A percentile compares a stretch with the other conserved stretches of the same genome.
Conservation (phyloP, 441 rosid genomes). For the Jatropha podagrica region DNA sequence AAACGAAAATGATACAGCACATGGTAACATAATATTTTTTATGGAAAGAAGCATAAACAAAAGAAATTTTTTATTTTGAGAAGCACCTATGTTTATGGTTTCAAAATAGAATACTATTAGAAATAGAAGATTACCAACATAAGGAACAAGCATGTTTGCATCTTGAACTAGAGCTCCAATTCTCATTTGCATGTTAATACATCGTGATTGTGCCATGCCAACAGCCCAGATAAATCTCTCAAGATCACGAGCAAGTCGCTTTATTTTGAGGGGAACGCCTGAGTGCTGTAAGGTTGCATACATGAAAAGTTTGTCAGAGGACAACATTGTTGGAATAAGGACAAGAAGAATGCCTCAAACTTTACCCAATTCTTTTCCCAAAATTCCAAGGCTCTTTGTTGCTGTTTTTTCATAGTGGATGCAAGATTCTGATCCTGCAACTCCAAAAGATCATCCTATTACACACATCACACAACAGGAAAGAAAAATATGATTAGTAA, state of each 20-base stretch:
- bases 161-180: constrained; percentile 83
- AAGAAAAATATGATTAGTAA: constrained; percentile 7
- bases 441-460: constrained; percentile 76
- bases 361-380: constrained; percentile 92
- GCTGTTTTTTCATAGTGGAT: constrained; percentile 70
- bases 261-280: constrained; percentile 84
- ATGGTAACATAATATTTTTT: background rate
- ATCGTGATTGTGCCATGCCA: constrained; percentile 75
- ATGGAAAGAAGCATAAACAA: background rate
- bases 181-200: constrained; percentile 76
- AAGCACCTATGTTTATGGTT: background rate
- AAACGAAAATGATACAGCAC: background rate
- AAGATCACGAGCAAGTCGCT: constrained; percentile 75
- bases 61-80: background rate
- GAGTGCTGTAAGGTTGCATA: constrained; percentile 49
- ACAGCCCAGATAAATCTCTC: constrained; percentile 89
- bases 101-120: background rate
- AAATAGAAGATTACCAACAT: constrained; percentile 64
- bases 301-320: constrained; percentile 14
- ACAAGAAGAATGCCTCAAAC: background rate
- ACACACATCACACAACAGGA: constrained; percentile 15
- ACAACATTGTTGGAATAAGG: constrained; percentile 7
- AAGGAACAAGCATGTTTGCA: constrained; percentile 84
- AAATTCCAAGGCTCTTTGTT: constrained; percentile 62
- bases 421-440: constrained; percentile 81